A percentile compares a stretch with the other conserved stretches of the same genome.
Evolutionary conservation across 208 protist genomes (phyloP).

Genomic region (Leishmania major): DNA sequence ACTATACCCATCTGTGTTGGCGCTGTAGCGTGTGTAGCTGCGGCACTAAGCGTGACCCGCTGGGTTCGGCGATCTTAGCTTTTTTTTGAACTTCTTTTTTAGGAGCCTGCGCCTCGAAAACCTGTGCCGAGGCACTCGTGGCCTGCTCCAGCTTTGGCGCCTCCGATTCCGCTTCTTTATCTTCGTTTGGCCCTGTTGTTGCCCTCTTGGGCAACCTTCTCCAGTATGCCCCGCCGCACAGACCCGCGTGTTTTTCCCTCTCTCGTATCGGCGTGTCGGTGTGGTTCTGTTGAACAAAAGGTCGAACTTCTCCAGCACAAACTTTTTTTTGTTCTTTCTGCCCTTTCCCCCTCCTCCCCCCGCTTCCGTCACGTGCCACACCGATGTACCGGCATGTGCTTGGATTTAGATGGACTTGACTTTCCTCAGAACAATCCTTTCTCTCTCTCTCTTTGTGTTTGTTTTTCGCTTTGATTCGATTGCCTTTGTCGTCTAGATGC

Average conservation of each 20-base stretch:
- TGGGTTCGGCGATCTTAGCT: neutral
- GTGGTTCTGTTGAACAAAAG: too few relatives aligned
- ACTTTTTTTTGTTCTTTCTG: neutral
- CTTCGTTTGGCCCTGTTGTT: too few relatives aligned
- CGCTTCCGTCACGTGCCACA: neutral
- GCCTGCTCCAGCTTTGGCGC: neutral
- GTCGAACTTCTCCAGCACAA: too few relatives aligned
- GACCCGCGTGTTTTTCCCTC: too few relatives aligned
- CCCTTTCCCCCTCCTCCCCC: too few relatives aligned
- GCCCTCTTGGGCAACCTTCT: too few relatives aligned
- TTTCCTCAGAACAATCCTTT: neutral
- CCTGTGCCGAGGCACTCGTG: neutral
- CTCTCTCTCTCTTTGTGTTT: neutral
- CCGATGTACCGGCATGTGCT: neutral
- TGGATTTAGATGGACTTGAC: neutral
- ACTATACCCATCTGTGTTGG: slow-evolving; percentile 3
- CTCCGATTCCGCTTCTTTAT: neutral
- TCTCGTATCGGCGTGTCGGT: too few relatives aligned
- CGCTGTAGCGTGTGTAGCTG: neutral
- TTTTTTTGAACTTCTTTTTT: neutral
- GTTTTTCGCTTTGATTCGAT: neutral
- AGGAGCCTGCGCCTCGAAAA: neutral
- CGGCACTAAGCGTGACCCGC: neutral
- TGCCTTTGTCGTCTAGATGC: neutral
- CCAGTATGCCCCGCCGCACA: too few relatives aligned